Evolutionary conservation across 176 grass and related monocot species (phyloP), one percentile per base, ranked within the genome.

Genomic region (Raddia guianensis): DNA sequence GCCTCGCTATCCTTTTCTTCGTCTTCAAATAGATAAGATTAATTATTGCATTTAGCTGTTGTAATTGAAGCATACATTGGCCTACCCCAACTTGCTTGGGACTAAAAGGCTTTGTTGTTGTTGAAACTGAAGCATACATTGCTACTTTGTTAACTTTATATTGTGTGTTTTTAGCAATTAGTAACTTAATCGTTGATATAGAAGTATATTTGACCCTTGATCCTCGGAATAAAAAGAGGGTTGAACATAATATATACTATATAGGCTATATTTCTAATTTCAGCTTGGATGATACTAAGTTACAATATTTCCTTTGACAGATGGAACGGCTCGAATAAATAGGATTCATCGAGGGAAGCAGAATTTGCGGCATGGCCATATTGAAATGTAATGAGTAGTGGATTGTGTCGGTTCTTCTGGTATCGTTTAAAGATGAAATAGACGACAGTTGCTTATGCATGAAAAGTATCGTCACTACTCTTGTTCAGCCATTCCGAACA

Each of bases 281-380:
- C 6, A 0, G 33, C 6, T 53, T 73, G n/a, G n/a, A 45, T 73
- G 45, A 9, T 55, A 60, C 9, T 27, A 27, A 27, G 27, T 68
- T 27, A 79, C 27, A 68, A 21, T 48, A 20, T 72, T 80, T 49
- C 42, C 65, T 77, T 66, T 40, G 70, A 61, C 86, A 88, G 88
- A 93, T 93, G 88, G 82, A 93, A 80, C 79, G 86, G 50, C 83
- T 93, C 0, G 91, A 90, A 62, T 90, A 69, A 90, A 19, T 61
- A 66, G 40, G 5, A 75, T 20, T 20, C 60, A 27, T 34, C 13
- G 12, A 40, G 19, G 35, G 19, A 2, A 54, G 21, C 46, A 49
- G 11, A 53, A 80, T 18, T 60, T 65, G 69, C 16, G 40, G 54
- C 64, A 74, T 51, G 68, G 62, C 8, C 5, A 27, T 82, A 34